Percentiles rank a stretch among this genome's conserved stretches.
Conservation (phyloP, 2,329 filamentous ascomycete species). For the Pseudohalonectria lignicola region DNA sequence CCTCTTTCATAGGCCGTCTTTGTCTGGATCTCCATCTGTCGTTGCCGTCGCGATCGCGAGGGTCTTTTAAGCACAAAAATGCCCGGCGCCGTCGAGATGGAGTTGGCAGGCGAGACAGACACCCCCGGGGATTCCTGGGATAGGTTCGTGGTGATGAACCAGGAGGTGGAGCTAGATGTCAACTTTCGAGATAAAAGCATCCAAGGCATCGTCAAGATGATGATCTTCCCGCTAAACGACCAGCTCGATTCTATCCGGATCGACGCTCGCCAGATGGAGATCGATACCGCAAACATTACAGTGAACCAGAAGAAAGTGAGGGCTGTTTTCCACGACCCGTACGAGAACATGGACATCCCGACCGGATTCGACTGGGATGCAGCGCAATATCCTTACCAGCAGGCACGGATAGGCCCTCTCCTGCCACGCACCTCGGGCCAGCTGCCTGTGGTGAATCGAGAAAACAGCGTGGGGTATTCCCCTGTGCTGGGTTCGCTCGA, state of each 20-base stretch:
- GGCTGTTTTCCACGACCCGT: slow-evolving; percentile 51
- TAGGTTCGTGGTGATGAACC: slow-evolving; percentile 55
- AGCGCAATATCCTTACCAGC: slow-evolving; percentile 64
- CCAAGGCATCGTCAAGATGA: slow-evolving; percentile 71
- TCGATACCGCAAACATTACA: slow-evolving; percentile 41
- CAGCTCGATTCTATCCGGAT: slow-evolving; percentile 45
- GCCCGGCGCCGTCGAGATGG: slow-evolving; percentile 12
- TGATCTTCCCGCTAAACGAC: slow-evolving; percentile 52
- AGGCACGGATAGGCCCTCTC: slow-evolving; percentile 51
- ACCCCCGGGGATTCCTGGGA: slow-evolving; percentile 12
- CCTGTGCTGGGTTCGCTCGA: slow-evolving; percentile 42
- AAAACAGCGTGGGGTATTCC: slow-evolving; percentile 42
- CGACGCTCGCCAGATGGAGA: slow-evolving; percentile 51
- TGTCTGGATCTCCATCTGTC: too few relatives aligned
- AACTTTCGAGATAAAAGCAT: slow-evolving; percentile 69
- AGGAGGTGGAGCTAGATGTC: slow-evolving; percentile 82
- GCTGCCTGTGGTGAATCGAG: slow-evolving; percentile 42
- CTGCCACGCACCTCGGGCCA: slow-evolving; percentile 40
- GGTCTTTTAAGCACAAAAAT: slow-evolving; percentile 11
- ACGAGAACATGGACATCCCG: slow-evolving; percentile 52
- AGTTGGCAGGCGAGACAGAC: slow-evolving; percentile 4
- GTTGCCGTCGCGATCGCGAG: too few relatives aligned
- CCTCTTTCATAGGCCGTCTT: too few relatives aligned
- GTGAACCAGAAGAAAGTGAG: slow-evolving; percentile 34
- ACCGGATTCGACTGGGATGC: slow-evolving; percentile 51